These are phyloP conservation scores for Phtheirospermum japonicum DNA, from an alignment of 257 asterid species.

Conservation along the genomic window DNA sequence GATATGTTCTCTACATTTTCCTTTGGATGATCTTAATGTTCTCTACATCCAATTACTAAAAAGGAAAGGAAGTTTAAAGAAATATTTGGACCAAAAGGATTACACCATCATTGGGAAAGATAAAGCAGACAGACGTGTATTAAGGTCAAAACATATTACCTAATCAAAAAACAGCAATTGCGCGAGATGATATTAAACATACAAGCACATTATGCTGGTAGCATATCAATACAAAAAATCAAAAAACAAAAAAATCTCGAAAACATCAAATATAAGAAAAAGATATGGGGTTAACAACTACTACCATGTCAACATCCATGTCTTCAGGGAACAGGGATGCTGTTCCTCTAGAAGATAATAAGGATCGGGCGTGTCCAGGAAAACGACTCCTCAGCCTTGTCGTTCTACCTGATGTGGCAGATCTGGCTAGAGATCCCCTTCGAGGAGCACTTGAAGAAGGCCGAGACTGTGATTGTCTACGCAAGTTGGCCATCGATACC, in stretches of 20 bases:
- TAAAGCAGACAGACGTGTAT: conserved; percentile 9
- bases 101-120: conserved; percentile 8
- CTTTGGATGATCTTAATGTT: conserved; percentile 20
- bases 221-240: background rate
- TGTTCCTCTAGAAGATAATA: conserved; percentile 45
- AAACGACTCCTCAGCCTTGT: conserved; percentile 66
- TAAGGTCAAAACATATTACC: conserved; percentile 15
- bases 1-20: background rate
- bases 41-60: conserved; percentile 7
- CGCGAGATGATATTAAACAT: too few relatives aligned
- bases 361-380: conserved; percentile 64
- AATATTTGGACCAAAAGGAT: conserved; percentile 16
- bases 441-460: conserved; percentile 41
- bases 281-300: conserved; percentile 21
- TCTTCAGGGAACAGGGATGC: conserved; percentile 60
- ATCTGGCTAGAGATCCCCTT: conserved; percentile 46
- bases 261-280: conserved; percentile 3
- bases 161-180: background rate
- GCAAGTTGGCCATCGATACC: conserved; percentile 36
- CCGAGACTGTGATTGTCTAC: conserved; percentile 46
- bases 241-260: background rate
- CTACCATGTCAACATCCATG: conserved; percentile 86
- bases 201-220: background rate
- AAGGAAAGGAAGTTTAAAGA: background rate
- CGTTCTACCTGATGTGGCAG: conserved; percentile 48